These are phyloP conservation scores for Tillandsia fasciculata DNA, from an alignment of 176 grass and related monocot species.

Conservation along the genomic window DNA sequence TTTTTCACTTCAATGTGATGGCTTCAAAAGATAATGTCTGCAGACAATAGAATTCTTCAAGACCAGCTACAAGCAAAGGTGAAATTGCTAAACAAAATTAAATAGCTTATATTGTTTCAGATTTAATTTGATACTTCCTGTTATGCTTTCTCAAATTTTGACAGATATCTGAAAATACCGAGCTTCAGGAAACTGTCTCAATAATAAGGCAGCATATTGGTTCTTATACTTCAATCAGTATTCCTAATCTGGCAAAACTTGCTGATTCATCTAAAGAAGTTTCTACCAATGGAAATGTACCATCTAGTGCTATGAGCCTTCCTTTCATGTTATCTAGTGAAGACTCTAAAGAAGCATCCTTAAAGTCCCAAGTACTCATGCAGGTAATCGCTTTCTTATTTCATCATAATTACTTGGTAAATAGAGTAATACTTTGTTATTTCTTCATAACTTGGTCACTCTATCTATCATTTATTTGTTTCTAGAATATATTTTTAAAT, in stretches of 20 bases:
- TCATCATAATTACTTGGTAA: background rate
- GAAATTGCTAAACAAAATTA: constrained; percentile 5
- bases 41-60: constrained; percentile 98
- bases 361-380: constrained; percentile 69
- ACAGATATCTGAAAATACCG: constrained; percentile 65
- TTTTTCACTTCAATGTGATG: constrained; percentile 14
- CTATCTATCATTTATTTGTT: background rate
- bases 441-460: constrained; percentile 6
- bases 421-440: background rate
- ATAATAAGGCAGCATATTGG: constrained; percentile 48
- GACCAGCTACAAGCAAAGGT: constrained; percentile 92
- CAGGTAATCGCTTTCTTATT: constrained; percentile 36
- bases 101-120: constrained; percentile 17
- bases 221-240: constrained; percentile 8
- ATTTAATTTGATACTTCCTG: constrained; percentile 13
- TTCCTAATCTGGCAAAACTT: constrained; percentile 24
- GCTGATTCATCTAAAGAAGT: constrained; percentile 21
- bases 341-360: constrained; percentile 36
- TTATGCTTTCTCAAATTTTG: constrained; percentile 21
- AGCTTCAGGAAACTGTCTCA: constrained; percentile 54
- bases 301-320: constrained; percentile 15
- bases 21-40: constrained; percentile 84
- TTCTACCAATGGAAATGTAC: constrained; percentile 20
- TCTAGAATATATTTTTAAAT: background rate
- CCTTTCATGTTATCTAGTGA: constrained; percentile 16